phyloP scores from a whole-genome alignment of 495 filamentous ascomycete genomes.

The Penicillium antarcticum region DNA sequence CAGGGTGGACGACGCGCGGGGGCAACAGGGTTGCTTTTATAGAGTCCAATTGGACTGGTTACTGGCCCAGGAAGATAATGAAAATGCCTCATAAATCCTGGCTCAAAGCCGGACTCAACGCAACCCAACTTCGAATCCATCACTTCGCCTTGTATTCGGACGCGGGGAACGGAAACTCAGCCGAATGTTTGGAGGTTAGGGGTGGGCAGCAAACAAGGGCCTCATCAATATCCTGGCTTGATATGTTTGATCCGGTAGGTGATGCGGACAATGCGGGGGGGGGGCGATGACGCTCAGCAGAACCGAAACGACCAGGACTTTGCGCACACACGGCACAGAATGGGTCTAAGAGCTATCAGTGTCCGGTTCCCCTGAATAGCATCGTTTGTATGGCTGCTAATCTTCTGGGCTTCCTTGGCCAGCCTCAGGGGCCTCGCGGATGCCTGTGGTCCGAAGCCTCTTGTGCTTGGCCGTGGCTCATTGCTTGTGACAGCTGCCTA shows the following conservation, averaged over 20 bases:
- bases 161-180: constrained; percentile 3
- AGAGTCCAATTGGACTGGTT: neutral
- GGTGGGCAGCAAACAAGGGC: neutral
- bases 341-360: neutral
- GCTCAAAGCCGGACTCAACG: neutral
- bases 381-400: too few species aligned
- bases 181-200: neutral
- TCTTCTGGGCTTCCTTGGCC: neutral
- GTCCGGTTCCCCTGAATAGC: too few species aligned
- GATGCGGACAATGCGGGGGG: constrained; percentile 6
- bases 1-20: neutral
- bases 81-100: neutral
- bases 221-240: neutral
- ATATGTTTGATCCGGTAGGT: neutral
- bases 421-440: neutral
- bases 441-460: neutral
- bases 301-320: neutral
- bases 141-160: neutral
- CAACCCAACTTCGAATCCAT: constrained; percentile 1
- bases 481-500: neutral
- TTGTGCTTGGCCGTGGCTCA: neutral
- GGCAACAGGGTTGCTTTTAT: neutral
- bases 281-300: constrained; percentile 10
- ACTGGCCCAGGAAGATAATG: neutral
- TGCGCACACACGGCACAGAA: neutral